Percentiles rank a stretch among this genome's conserved stretches.
phyloP scores from a whole-genome alignment of 345 rosid genomes.

The Cardamine occulta region DNA sequence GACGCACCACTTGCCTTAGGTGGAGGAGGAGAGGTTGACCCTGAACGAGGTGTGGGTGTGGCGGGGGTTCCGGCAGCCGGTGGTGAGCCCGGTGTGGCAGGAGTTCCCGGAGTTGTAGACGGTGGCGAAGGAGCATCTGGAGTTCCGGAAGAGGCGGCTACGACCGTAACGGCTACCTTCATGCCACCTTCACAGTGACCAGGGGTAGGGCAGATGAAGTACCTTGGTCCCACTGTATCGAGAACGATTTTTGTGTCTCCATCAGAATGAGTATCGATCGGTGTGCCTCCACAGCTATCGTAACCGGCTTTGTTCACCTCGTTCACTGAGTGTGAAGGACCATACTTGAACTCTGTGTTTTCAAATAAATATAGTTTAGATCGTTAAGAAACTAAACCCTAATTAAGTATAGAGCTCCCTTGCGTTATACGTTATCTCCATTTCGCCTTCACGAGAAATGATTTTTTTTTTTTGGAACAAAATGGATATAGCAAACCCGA shows the following conservation, averaged over 20 bases:
- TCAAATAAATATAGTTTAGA: background rate
- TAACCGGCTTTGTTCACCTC: slow-evolving; percentile 37
- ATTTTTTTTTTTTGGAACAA: too few relatives aligned
- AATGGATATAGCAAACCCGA: too few relatives aligned
- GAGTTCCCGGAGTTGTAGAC: slow-evolving; percentile 32
- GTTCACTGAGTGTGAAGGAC: slow-evolving; percentile 24
- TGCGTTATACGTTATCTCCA: too few relatives aligned
- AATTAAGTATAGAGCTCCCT: background rate
- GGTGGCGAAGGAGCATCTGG: slow-evolving; percentile 37
- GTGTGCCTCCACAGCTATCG: slow-evolving; percentile 12
- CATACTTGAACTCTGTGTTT: slow-evolving; percentile 40
- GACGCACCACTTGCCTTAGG: slow-evolving; percentile 30
- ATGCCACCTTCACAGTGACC: slow-evolving; percentile 26
- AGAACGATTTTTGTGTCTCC: slow-evolving; percentile 34
- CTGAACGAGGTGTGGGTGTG: slow-evolving; percentile 34
- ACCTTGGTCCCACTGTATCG: slow-evolving; percentile 5
- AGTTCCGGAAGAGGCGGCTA: slow-evolving; percentile 28
- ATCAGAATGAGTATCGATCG: background rate
- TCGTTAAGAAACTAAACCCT: too few relatives aligned
- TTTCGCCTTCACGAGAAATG: too few relatives aligned
- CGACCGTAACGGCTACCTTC: slow-evolving; percentile 44
- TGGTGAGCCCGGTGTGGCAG: slow-evolving; percentile 36
- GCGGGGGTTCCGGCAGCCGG: slow-evolving; percentile 25
- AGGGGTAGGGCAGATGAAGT: slow-evolving; percentile 28
- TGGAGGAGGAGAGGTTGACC: slow-evolving; percentile 42